Evolutionary conservation across 2,329 filamentous ascomycete species (phyloP).

Genomic region (Scedosporium apiospermum): DNA sequence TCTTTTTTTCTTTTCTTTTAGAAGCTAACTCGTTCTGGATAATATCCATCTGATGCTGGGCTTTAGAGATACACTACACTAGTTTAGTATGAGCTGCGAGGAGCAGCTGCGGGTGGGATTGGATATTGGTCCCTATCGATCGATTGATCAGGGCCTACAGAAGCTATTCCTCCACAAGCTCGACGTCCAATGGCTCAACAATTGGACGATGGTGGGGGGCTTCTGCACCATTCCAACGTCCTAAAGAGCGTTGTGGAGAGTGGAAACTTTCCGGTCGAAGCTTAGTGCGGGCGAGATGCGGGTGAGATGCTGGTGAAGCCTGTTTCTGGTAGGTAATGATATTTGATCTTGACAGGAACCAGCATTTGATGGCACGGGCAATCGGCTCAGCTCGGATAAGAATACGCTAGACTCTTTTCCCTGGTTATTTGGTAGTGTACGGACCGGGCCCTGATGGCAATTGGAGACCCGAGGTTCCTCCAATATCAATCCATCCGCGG

Average conservation of each 20-base stretch:
- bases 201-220: too few species aligned
- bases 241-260: background rate
- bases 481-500: too few species aligned
- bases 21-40: background rate
- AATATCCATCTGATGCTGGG: background rate
- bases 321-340: slow-evolving; percentile 1
- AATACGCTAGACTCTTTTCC: too few species aligned
- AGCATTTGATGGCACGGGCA: too few species aligned
- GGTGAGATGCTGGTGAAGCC: background rate
- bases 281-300: too few species aligned
- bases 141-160: background rate
- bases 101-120: background rate
- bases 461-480: too few species aligned
- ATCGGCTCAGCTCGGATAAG: too few species aligned
- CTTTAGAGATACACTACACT: background rate
- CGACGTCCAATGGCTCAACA: too few species aligned
- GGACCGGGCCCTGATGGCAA: too few species aligned
- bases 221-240: background rate
- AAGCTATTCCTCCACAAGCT: too few species aligned
- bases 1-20: background rate
- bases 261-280: too few species aligned
- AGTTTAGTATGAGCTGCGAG: background rate
- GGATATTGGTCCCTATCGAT: background rate
- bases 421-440: too few species aligned
- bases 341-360: background rate